phyloP scores from a whole-genome alignment of 2,329 filamentous ascomycete genomes.

The Graphilbum sp. region DNA sequence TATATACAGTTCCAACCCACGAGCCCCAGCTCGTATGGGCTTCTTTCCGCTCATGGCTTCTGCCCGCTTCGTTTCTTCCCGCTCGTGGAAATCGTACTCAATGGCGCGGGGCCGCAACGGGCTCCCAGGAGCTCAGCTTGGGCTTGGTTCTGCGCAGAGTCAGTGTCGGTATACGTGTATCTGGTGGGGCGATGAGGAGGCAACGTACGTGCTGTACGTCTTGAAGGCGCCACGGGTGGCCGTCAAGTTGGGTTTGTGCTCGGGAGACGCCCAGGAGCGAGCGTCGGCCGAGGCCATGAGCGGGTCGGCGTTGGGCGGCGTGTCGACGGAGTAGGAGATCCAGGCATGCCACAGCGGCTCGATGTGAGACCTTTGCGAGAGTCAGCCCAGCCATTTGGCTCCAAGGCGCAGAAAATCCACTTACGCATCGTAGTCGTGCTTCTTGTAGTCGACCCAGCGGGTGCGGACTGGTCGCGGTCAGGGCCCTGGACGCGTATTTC shows the following conservation, averaged over 20 bases:
- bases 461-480: slow-evolving; percentile 91
- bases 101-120: slow-evolving; percentile 15
- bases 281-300: slow-evolving; percentile 36
- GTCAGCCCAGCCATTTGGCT: not conserved
- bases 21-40: too few relatives aligned
- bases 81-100: not conserved
- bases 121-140: slow-evolving; percentile 20
- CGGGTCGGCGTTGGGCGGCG: slow-evolving; percentile 63
- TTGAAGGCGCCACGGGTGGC: slow-evolving; percentile 66
- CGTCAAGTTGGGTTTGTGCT: slow-evolving; percentile 60
- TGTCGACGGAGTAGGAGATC: slow-evolving; percentile 88
- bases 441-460: slow-evolving; percentile 94
- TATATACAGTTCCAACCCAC: too few relatives aligned
- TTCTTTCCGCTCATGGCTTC: too few relatives aligned
- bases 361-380: slow-evolving; percentile 53
- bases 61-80: too few relatives aligned
- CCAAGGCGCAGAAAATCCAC: too few relatives aligned
- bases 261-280: slow-evolving; percentile 59
- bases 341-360: slow-evolving; percentile 97
- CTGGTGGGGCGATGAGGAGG: too few relatives aligned
- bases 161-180: not conserved
- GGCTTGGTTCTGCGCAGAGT: slow-evolving; percentile 15
- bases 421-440: slow-evolving; percentile 66
- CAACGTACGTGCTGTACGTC: slow-evolving; percentile 82
- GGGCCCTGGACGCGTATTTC: too few relatives aligned